Conservation (phyloP, 2,329 filamentous ascomycete genomes). For the Colletotrichum phormii region DNA sequence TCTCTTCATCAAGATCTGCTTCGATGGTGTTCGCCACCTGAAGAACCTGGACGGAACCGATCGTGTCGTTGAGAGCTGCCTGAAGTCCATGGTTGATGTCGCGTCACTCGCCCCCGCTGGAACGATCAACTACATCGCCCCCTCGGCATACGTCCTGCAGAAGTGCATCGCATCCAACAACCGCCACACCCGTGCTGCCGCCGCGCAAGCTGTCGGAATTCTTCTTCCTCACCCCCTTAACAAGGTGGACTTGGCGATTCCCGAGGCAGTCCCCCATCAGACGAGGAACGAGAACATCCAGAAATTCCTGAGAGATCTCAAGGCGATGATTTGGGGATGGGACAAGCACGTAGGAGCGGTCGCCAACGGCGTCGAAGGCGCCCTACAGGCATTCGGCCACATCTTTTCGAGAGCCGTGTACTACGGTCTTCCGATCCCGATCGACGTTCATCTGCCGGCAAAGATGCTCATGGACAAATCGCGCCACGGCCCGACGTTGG, state of each 20-base stretch:
- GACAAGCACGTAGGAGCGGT: constrained; percentile 56
- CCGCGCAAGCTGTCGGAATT: constrained; percentile 80
- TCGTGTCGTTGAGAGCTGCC: constrained; percentile 58
- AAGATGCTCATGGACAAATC: constrained; percentile 45
- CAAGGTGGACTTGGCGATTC: constrained; percentile 45
- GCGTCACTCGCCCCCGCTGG: constrained; percentile 63
- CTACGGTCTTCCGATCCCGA: constrained; percentile 50
- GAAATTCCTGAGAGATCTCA: constrained; percentile 42
- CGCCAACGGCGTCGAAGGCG: constrained; percentile 59
- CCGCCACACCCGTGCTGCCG: constrained; percentile 72
- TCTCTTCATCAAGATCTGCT: constrained; percentile 64
- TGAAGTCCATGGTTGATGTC: constrained; percentile 65
- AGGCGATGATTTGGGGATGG: constrained; percentile 56
- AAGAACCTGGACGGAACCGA: constrained; percentile 47
- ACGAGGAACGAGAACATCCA: constrained; percentile 28
- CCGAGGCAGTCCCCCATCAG: constrained; percentile 45
- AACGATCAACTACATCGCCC: constrained; percentile 61
- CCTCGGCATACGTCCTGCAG: constrained; percentile 62
- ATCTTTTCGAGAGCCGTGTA: constrained; percentile 58
- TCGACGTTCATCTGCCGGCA: constrained; percentile 44
- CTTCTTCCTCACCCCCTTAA: constrained; percentile 74
- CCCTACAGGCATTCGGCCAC: constrained; percentile 57
- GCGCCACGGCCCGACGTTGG: constrained; percentile 46
- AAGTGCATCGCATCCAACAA: constrained; percentile 77
- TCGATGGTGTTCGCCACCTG: constrained; percentile 63